Evolutionary conservation across 306 rosid species (phyloP), one percentile per base, ranked within the genome.

Genomic region (Begonia loranthoides): DNA sequence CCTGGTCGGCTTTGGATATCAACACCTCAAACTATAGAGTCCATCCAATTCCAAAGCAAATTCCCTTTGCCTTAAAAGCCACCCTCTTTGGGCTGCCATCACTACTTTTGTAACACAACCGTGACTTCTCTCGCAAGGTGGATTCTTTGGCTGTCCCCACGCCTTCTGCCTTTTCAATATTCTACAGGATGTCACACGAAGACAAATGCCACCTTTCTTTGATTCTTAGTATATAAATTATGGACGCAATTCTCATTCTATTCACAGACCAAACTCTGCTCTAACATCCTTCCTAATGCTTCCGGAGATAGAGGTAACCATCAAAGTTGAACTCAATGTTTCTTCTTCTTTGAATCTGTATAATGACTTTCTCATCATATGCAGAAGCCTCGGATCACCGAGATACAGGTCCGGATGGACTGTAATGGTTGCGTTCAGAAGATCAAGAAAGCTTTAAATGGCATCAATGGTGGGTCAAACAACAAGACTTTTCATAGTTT

Each of bases 391-490:
- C 84, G 63, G 50, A 57, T 80, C 59, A 83, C 94, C 5, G 83
- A 76, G 66, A 80, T 86, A 58, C 78, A 82, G 59, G 88, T 90
- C 68, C 83, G 95, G 9, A 86, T 86, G 71, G 95, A 86, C 74
- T 90, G 99, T 40, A 86, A 90, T 50, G 95, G 99, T 8, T 90
- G 99, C n/a, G 82, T 80, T 13, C 86, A 78, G 54, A 86, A 90
- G 94, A 78, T 90, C 52, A 90, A 74, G 75, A 90, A 76, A 65
- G 86, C 88, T 12, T 62, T 90, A 13, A 55, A 66, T 46, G 92
- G 84, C 70, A 69, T 90, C 49, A 64, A 71, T 36, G 99, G 99
- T 90, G 62, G 49, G 78, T 41, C 41, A 19, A 54, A 1, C 7
- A 7, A 47, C 40, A 1, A 15, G 14, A 43, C 15, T n/a, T 3